A percentile compares a stretch with the other conserved stretches of the same genome.
These are phyloP conservation scores for Candida silvatica DNA, from an alignment of 805 yeast genomes.

Conservation along the genomic window DNA sequence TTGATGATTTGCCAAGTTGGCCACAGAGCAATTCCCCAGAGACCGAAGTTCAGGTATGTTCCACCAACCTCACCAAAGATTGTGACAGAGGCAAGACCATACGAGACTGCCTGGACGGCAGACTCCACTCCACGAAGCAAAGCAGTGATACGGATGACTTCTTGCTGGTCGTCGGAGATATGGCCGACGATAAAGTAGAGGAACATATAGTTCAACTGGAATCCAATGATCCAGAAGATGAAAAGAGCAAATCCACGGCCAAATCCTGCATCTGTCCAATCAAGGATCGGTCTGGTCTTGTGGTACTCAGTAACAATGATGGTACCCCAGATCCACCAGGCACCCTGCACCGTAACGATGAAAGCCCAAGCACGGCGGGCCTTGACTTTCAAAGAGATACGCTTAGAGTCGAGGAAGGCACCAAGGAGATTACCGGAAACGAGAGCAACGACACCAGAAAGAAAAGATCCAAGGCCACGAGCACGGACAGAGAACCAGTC, in stretches of 20 bases:
- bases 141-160: conserved; percentile 1
- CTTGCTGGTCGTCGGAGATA: conserved; percentile 1
- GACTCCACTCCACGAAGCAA: conserved; percentile 1
- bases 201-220: conserved; percentile 1
- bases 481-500: conserved; percentile 2
- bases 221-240: conserved; percentile 4
- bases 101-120: conserved; percentile 1
- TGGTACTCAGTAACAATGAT: conserved; percentile 3
- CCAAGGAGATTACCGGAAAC: conserved; percentile 1
- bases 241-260: conserved; percentile 6
- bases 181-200: not conserved
- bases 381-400: conserved; percentile 3
- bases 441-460: not conserved
- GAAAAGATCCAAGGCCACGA: conserved; percentile 1
- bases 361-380: conserved; percentile 4
- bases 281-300: conserved; percentile 3
- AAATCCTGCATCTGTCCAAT: conserved; percentile 4
- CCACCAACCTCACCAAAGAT: conserved; percentile 1
- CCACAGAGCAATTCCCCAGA: not conserved
- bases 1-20: conserved; percentile 1
- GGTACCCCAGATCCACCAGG: conserved; percentile 7
- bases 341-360: conserved; percentile 4
- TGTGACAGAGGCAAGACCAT: not conserved
- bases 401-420: conserved; percentile 5
- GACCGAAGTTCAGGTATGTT: not conserved